Conservation (phyloP, 768 basidiomycete species). For the Gloeopeniophorella convolvens region DNA sequence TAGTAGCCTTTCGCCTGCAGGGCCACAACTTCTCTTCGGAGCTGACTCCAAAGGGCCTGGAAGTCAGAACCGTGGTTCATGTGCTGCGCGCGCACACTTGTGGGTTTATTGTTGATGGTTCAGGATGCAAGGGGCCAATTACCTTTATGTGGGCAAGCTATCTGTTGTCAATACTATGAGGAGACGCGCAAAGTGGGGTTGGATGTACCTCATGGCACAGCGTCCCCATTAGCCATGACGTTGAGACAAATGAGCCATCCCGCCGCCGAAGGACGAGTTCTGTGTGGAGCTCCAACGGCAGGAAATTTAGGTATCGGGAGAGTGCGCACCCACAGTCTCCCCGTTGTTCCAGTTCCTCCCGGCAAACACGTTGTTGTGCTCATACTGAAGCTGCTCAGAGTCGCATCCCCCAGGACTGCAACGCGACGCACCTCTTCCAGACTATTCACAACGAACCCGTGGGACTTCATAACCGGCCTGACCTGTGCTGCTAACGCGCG, state of each 20-base stretch:
- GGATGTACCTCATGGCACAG: constrained; percentile 73
- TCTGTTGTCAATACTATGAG: not conserved
- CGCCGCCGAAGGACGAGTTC: constrained; percentile 68
- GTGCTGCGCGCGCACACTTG: constrained; percentile 40
- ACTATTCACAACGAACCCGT: constrained; percentile 70
- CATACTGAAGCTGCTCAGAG: constrained; percentile 44
- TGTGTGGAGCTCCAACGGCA: constrained; percentile 25
- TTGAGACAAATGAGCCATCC: constrained; percentile 54
- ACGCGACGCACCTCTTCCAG: constrained; percentile 64
- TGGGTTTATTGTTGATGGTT: not conserved
- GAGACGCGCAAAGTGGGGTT: not conserved
- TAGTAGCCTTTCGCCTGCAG: constrained; percentile 76
- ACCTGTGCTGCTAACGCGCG: constrained; percentile 81
- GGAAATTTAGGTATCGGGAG: constrained; percentile 4
- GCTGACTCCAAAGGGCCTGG: constrained; percentile 64
- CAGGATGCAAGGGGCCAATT: not conserved
- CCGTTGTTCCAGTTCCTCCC: constrained; percentile 85
- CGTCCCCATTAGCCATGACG: constrained; percentile 65
- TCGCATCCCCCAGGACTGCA: not conserved
- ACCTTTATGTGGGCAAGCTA: constrained; percentile 84
- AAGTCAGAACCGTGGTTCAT: constrained; percentile 77
- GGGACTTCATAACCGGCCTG: constrained; percentile 72
- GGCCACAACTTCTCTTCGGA: constrained; percentile 57
- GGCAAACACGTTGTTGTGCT: constrained; percentile 69
- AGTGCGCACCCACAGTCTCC: constrained; percentile 59